These are phyloP conservation scores for Fraxinus sp. DNA, from an alignment of 305 asterid species.

Conservation along the genomic window DNA sequence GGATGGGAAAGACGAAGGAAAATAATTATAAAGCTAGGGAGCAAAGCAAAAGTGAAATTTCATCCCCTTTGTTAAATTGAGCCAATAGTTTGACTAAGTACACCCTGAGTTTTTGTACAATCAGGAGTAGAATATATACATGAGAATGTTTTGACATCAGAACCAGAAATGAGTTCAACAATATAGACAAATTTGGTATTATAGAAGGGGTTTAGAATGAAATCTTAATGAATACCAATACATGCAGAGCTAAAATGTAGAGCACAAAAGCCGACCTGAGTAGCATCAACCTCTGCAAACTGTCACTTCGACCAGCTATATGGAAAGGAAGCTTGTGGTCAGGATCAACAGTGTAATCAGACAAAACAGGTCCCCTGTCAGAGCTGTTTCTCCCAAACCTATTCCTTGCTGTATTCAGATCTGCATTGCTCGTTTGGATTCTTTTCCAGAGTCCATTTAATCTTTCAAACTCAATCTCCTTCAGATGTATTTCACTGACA, in stretches of 20 bases:
- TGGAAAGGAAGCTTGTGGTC: constrained; percentile 61
- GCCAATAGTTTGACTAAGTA: constrained; percentile 9
- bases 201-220: constrained; percentile 42
- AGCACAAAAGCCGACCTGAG: constrained; percentile 81
- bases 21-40: not conserved
- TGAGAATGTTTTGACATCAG: not conserved
- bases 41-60: constrained; percentile 14
- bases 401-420: constrained; percentile 55
- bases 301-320: constrained; percentile 51
- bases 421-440: constrained; percentile 50
- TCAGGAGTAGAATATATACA: constrained; percentile 5
- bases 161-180: constrained; percentile 5
- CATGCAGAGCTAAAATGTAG: constrained; percentile 71
- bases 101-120: constrained; percentile 29
- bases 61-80: not conserved
- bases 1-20: not conserved
- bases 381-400: constrained; percentile 61
- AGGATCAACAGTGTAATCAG: constrained; percentile 52
- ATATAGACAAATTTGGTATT: constrained; percentile 12
- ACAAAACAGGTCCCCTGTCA: constrained; percentile 39
- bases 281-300: constrained; percentile 71
- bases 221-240: constrained; percentile 80
- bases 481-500: constrained; percentile 52
- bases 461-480: constrained; percentile 80
- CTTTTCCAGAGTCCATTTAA: constrained; percentile 59